These are phyloP conservation scores for Mollisia scopiformis DNA, from an alignment of 2,329 filamentous ascomycete genomes.

Conservation along the genomic window DNA sequence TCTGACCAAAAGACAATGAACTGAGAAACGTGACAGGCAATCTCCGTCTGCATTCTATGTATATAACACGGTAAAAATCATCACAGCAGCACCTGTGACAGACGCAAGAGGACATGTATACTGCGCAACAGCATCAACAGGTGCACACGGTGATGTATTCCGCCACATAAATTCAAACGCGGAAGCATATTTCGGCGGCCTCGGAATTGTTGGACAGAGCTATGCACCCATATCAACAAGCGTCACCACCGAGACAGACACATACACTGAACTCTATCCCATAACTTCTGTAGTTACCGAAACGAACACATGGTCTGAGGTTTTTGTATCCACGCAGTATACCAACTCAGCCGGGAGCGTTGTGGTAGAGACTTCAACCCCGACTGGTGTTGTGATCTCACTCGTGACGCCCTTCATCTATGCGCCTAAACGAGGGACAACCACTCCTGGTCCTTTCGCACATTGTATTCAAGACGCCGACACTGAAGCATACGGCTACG, in stretches of 20 bases:
- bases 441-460: neutral
- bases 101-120: conserved; percentile 4
- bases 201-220: neutral
- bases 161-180: conserved; percentile 21
- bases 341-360: neutral
- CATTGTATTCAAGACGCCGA: neutral
- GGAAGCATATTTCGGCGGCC: conserved; percentile 21
- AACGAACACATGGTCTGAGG: neutral
- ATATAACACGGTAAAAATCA: conserved; percentile 26
- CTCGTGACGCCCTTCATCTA: conserved; percentile 27
- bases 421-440: conserved; percentile 6
- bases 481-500: conserved; percentile 19
- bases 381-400: conserved; percentile 11
- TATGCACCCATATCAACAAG: neutral
- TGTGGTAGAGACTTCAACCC: neutral
- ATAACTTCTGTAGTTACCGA: neutral
- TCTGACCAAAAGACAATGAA: neutral
- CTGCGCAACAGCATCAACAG: conserved; percentile 14
- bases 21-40: conserved; percentile 9
- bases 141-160: neutral
- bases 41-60: conserved; percentile 27
- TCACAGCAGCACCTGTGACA: conserved; percentile 18
- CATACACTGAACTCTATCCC: neutral
- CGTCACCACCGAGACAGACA: neutral
- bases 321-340: neutral